Percentiles rank a stretch among this genome's conserved stretches.
These are phyloP conservation scores for Avena insularis DNA, from an alignment of 176 grass and related monocot species.

Conservation along the genomic window DNA sequence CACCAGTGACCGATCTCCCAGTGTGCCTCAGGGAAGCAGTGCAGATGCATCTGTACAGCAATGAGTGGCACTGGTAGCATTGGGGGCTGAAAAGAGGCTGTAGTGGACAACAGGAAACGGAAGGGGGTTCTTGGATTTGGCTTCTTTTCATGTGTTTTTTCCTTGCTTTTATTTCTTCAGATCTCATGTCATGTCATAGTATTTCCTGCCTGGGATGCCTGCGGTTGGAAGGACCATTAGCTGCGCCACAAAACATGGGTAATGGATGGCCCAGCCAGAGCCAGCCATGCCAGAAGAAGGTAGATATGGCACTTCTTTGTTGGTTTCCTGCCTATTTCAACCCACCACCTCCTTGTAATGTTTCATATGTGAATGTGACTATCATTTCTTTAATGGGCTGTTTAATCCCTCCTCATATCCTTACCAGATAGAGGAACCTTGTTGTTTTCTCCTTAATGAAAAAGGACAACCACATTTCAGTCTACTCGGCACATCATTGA, in stretches of 20 bases:
- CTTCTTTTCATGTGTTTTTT: neutral
- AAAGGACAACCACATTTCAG: neutral
- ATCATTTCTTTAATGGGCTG: neutral
- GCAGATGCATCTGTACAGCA: constrained; percentile 4
- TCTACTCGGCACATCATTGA: too few relatives aligned
- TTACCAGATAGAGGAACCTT: neutral
- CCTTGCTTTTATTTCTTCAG: constrained; percentile 23
- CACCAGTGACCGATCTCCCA: neutral
- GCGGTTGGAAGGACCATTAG: constrained; percentile 36
- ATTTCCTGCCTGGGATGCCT: constrained; percentile 12
- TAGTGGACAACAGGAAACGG: constrained; percentile 26
- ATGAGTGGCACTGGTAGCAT: neutral
- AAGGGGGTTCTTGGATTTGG: constrained; percentile 27
- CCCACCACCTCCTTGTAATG: neutral
- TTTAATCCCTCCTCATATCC: constrained; percentile 20
- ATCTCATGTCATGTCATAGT: constrained; percentile 28
- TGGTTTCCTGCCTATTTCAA: constrained; percentile 20
- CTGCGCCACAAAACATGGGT: constrained; percentile 34
- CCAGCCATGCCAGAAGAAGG: constrained; percentile 19
- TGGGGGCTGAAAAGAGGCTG: neutral
- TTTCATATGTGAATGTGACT: neutral
- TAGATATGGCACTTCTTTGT: constrained; percentile 32
- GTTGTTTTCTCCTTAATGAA: neutral
- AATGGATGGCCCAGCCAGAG: constrained; percentile 30
- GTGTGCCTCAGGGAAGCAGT: neutral